These are phyloP conservation scores for Neurospora sublineolata DNA, from an alignment of 495 filamentous ascomycete species.

Conservation along the genomic window DNA sequence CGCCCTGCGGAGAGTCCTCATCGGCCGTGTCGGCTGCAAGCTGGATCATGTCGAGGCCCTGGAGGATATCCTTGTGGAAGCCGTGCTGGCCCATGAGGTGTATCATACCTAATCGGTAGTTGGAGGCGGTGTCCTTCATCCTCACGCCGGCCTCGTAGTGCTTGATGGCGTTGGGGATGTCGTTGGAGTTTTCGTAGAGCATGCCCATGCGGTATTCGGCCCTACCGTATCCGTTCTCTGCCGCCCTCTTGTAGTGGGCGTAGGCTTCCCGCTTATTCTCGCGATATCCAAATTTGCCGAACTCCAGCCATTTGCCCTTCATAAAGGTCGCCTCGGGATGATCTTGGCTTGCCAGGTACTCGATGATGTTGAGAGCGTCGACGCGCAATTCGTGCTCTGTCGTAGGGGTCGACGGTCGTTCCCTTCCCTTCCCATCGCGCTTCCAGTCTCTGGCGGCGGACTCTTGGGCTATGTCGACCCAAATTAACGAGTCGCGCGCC, in stretches of 20 bases:
- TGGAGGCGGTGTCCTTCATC: slow-evolving; percentile 78
- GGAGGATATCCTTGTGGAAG: slow-evolving; percentile 65
- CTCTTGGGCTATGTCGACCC: slow-evolving; percentile 71
- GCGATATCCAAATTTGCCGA: slow-evolving; percentile 84
- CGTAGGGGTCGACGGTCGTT: slow-evolving; percentile 66
- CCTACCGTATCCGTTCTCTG: slow-evolving; percentile 80
- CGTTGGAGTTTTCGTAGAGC: slow-evolving; percentile 91
- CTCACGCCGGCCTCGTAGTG: slow-evolving; percentile 76
- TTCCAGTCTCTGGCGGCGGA: slow-evolving; percentile 49
- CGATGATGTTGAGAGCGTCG: slow-evolving; percentile 85
- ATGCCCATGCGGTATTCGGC: slow-evolving; percentile 96
- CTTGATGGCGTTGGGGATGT: slow-evolving; percentile 76
- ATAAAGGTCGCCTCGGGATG: slow-evolving; percentile 94
- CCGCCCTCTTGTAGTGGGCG: slow-evolving; percentile 69
- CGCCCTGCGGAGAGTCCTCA: slow-evolving; percentile 94
- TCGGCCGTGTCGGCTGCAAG: slow-evolving; percentile 79
- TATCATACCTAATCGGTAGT: slow-evolving; percentile 96
- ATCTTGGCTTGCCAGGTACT: slow-evolving; percentile 77
- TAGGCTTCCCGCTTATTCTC: slow-evolving; percentile 93
- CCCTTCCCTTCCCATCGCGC: slow-evolving; percentile 47
- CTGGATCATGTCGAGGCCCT: slow-evolving; percentile 70
- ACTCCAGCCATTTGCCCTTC: slow-evolving; percentile 93
- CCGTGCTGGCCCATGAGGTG: slow-evolving; percentile 87
- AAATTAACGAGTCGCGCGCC: slow-evolving; percentile 85
- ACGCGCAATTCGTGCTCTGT: slow-evolving; percentile 75